phyloP scores from a whole-genome alignment of 1,284 basidiomycete genomes.

The Bjerkandera adusta region DNA sequence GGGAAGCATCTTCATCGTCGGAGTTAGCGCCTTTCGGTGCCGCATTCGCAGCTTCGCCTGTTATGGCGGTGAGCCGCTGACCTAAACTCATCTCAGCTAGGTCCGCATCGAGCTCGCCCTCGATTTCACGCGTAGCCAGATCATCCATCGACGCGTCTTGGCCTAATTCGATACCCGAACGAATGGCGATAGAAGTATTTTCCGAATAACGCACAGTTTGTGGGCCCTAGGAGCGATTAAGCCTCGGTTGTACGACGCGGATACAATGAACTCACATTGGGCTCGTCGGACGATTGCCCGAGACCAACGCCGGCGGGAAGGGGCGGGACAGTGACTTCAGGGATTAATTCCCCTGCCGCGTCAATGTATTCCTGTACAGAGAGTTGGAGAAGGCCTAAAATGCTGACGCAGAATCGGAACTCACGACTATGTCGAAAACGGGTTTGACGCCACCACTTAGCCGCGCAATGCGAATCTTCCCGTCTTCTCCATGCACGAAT shows the following conservation, averaged over 20 bases:
- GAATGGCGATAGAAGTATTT: constrained; percentile 53
- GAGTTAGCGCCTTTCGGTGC: constrained; percentile 38
- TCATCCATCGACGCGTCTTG: constrained; percentile 60
- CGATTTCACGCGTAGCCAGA: constrained; percentile 44
- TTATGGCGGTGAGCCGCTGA: constrained; percentile 77
- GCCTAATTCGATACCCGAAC: constrained; percentile 61
- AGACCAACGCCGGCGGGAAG: constrained; percentile 44
- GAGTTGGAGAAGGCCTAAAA: background rate
- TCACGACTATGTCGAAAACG: constrained; percentile 65
- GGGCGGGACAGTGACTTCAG: constrained; percentile 47
- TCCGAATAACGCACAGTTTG: constrained; percentile 66
- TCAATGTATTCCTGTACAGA: constrained; percentile 51
- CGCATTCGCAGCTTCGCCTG: constrained; percentile 39
- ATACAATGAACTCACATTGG: too few species aligned
- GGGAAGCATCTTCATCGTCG: constrained; percentile 38
- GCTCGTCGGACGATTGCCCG: too few species aligned
- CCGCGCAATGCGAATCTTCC: constrained; percentile 56
- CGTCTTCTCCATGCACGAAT: constrained; percentile 41
- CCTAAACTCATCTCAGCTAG: constrained; percentile 89
- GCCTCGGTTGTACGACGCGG: too few species aligned
- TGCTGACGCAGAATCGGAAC: constrained; percentile 25
- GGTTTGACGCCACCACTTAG: constrained; percentile 64
- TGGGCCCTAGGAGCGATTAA: constrained; percentile 36
- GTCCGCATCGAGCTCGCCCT: constrained; percentile 78
- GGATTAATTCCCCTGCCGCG: constrained; percentile 52